A percentile compares a stretch with the other conserved stretches of the same genome.
Conservation (phyloP, 2,329 filamentous ascomycete species). For the Alternaria infectoria region DNA sequence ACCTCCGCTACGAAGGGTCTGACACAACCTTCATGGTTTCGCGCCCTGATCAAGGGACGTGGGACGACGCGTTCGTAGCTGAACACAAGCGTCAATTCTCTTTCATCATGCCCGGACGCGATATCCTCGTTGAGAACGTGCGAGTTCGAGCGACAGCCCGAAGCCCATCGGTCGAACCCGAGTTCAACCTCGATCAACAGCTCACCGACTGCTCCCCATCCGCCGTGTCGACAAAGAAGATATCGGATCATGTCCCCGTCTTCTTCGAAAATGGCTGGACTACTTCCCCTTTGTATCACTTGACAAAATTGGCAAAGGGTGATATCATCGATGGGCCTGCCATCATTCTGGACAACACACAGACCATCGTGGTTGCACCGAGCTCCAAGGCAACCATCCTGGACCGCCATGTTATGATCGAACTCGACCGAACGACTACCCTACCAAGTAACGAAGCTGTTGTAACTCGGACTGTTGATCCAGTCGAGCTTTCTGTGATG, state of each 20-base stretch:
- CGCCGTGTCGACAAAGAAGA: conserved; percentile 3
- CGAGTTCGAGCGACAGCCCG: conserved; percentile 48
- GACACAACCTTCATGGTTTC: conserved; percentile 54
- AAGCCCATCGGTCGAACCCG: conserved; percentile 11
- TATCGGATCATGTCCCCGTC: conserved; percentile 8
- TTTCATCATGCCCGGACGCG: conserved; percentile 48
- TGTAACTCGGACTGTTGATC: conserved; percentile 1
- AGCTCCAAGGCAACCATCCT: conserved; percentile 47
- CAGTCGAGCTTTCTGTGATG: conserved; percentile 14
- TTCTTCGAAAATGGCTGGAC: conserved; percentile 33
- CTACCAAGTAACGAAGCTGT: not conserved
- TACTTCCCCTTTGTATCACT: conserved; percentile 28
- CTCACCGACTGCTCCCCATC: conserved; percentile 5
- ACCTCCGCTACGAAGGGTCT: conserved; percentile 54
- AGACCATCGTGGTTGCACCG: conserved; percentile 54
- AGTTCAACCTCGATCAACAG: conserved; percentile 24
- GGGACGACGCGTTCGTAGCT: conserved; percentile 43
- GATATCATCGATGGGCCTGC: conserved; percentile 36
- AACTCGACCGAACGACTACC: conserved; percentile 21
- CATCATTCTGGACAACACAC: conserved; percentile 51
- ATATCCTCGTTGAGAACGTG: conserved; percentile 53
- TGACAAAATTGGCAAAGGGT: conserved; percentile 25
- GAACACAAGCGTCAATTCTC: conserved; percentile 53
- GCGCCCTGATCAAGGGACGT: conserved; percentile 39
- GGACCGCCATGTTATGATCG: conserved; percentile 49